Evolutionary conservation across 352 stramenopile genomes (phyloP).

Genomic region (Globisporangium cederbergense): DNA sequence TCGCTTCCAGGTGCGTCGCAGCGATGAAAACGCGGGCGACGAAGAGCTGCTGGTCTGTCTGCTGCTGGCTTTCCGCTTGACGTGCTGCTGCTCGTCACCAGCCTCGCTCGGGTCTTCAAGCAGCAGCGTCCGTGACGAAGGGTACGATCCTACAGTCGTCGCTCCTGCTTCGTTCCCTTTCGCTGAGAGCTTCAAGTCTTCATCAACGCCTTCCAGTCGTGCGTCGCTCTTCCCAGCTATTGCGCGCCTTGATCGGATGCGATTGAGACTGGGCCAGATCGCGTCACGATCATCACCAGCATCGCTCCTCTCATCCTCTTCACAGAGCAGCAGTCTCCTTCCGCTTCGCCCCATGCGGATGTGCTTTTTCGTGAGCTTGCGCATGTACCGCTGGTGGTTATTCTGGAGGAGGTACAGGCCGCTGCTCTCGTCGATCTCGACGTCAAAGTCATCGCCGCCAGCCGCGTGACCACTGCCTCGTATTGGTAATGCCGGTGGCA

Average conservation of each 20-base stretch:
- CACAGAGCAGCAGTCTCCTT: not conserved
- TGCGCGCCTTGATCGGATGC: not conserved
- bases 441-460: conserved; percentile 25
- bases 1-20: conserved; percentile 25
- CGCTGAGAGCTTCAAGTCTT: not conserved
- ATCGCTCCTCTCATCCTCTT: not conserved
- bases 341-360: not conserved
- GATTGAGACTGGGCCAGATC: not conserved
- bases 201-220: conserved; percentile 12
- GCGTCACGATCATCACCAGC: too few relatives aligned
- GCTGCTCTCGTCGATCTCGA: conserved; percentile 49
- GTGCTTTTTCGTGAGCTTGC: conserved; percentile 26
- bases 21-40: conserved; percentile 14
- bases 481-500: conserved; percentile 9
- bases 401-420: conserved; percentile 36
- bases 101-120: conserved; percentile 13
- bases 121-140: conserved; percentile 23
- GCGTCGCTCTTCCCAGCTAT: not conserved
- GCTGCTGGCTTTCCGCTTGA: conserved; percentile 17
- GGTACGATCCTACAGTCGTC: conserved; percentile 18
- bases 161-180: not conserved
- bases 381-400: conserved; percentile 40
- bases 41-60: not conserved
- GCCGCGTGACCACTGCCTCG: not conserved
- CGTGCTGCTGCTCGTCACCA: conserved; percentile 8